Evolutionary conservation across 2,329 filamentous ascomycete genomes (phyloP).

Genomic region (Colletotrichum scovillei): DNA sequence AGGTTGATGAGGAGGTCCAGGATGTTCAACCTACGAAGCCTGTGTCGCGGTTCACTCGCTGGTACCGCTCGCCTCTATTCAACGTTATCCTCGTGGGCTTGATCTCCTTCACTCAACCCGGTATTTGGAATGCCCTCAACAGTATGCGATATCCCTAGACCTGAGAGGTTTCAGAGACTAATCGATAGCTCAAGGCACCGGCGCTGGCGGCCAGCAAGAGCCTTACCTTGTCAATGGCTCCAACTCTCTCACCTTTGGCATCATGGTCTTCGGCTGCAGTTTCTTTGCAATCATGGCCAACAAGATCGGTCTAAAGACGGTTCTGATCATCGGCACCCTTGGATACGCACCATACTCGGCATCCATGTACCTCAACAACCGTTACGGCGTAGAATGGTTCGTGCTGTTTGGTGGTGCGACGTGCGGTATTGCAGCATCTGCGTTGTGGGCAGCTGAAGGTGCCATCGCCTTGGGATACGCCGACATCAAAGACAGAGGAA

Average conservation of each 20-base stretch:
- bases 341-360: slow-evolving; percentile 58
- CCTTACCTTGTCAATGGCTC: slow-evolving; percentile 77
- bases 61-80: slow-evolving; percentile 58
- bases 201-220: slow-evolving; percentile 73
- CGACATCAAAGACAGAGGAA: slow-evolving; percentile 56
- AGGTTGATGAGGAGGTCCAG: slow-evolving; percentile 18
- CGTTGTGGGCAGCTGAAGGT: slow-evolving; percentile 47
- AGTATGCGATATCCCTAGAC: slow-evolving; percentile 37
- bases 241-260: slow-evolving; percentile 75
- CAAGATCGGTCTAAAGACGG: slow-evolving; percentile 47
- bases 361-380: slow-evolving; percentile 55
- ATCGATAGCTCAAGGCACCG: slow-evolving; percentile 44
- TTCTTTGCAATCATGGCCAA: slow-evolving; percentile 53
- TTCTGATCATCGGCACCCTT: slow-evolving; percentile 54
- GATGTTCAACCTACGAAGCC: slow-evolving; percentile 36
- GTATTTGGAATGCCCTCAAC: slow-evolving; percentile 60
- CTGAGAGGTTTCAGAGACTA: not conserved
- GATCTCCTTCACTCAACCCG: slow-evolving; percentile 57
- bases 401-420: slow-evolving; percentile 54
- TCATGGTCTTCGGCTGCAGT: slow-evolving; percentile 58
- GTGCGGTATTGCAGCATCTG: slow-evolving; percentile 52
- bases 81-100: slow-evolving; percentile 58
- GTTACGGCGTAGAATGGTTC: slow-evolving; percentile 56
- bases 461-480: slow-evolving; percentile 47
- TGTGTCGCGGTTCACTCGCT: slow-evolving; percentile 44